Base-by-base conservation (phyloP, 768 basidiomycete species). In the Naganishia kalamii region DNA sequence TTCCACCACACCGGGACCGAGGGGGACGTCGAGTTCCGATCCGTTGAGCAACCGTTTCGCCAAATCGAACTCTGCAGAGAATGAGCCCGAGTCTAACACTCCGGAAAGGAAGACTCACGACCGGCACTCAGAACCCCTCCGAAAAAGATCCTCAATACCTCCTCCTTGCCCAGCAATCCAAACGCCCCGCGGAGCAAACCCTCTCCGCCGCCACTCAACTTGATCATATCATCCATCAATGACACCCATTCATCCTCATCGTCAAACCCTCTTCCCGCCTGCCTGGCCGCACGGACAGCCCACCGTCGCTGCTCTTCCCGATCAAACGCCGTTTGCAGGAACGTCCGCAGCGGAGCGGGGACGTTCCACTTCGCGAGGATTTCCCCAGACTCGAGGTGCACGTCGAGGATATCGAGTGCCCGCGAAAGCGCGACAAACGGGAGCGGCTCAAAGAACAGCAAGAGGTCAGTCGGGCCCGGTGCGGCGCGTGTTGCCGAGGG, bases 371-470 rank as follows among this genome's bases (percentile, higher is more conserved):
- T 83, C 2, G 89, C 84, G 19, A 99, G 80, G 47, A 92, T 90
- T 77, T 98, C 94, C 23, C 90, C 93, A 0, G 89, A 88, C 73
- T 96, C 90, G 13, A 99, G 83, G 76, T 98, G 94, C 1, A 94
- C 85, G 77, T 98, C 94, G 59, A 97, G 83, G 57, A 92, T 85
- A 74, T 99, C 94, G 43, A 99, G 84, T 6, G 87, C 86, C 60
- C 85, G 84, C 0, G 92, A 93, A 8, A 97, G 81, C 0, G 88
- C 85, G 2, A 84, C 78, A 21, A 87, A 78, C 0, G 88, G 85
- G 5, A 97, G 81, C 1, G 89, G 88, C 63, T 84, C 82, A 81
- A 96, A 92, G 80, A 92, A 93, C 1, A 87, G 69, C 65, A 88
- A 80, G 7, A 97, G 81, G 66, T 92, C 89, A 10, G 83, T 80